Evolutionary conservation across 2,329 filamentous ascomycete species (phyloP).

Genomic region (Aspergillus intermedius): DNA sequence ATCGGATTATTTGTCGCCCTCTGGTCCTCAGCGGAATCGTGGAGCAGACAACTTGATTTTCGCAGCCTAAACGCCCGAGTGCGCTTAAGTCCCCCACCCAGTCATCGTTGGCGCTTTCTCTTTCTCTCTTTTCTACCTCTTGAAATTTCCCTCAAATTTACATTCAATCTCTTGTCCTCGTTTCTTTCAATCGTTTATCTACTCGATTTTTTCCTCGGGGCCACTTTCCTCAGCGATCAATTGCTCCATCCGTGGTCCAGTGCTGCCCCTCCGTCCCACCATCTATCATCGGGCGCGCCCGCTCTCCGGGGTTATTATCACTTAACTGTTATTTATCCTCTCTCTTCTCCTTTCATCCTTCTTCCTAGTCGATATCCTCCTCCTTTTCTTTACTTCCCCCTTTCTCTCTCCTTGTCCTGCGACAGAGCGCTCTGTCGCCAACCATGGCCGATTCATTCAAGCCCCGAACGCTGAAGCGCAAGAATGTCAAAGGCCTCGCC

Average conservation of each 20-base stretch:
- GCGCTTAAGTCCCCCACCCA: too few relatives aligned
- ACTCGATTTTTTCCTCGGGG: too few relatives aligned
- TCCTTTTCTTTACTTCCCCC: background rate
- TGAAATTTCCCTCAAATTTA: too few relatives aligned
- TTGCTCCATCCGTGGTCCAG: background rate
- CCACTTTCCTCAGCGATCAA: background rate
- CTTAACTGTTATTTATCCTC: background rate
- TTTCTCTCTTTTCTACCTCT: background rate
- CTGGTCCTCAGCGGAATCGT: too few relatives aligned
- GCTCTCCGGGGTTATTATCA: background rate
- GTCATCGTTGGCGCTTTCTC: background rate
- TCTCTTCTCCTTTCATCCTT: background rate
- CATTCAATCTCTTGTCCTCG: too few relatives aligned
- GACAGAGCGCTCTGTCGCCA: conserved; percentile 2
- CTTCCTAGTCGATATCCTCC: background rate
- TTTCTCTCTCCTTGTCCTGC: conserved; percentile 14
- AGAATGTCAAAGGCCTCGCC: conserved; percentile 95
- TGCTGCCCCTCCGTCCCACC: background rate
- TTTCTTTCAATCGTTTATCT: too few relatives aligned
- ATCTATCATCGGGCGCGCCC: conserved; percentile 1
- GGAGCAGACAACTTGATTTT: too few relatives aligned
- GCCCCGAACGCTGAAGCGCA: conserved; percentile 85
- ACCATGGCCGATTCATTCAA: conserved; percentile 57
- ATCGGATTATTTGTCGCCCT: too few relatives aligned
- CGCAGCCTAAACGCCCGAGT: too few relatives aligned